Evolutionary conservation across 768 basidiomycete genomes (phyloP), one percentile per base, ranked within the genome.

Genomic region (Butyriboletus loyo): DNA sequence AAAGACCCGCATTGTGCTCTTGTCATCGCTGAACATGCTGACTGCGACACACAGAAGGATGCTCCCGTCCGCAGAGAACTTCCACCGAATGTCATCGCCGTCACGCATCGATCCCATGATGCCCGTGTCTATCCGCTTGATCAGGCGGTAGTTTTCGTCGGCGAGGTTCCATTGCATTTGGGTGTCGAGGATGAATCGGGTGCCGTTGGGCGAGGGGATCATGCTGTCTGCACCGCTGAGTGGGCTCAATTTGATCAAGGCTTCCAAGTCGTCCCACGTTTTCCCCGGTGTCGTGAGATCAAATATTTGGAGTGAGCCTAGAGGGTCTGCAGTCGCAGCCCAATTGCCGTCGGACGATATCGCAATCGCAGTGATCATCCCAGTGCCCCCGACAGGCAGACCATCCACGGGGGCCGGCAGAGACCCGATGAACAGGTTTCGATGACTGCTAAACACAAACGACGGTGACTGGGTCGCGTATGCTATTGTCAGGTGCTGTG

Each of bases 321-420:
- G 34, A 22, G 21, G 0, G 19, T 41, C 25, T 2, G 47, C 46
- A 2, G 53, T 50, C 28, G 57, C 66, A 19, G 62, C 44, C 54
- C 53, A 52, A 19, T 19, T 45, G 0, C 68, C 66, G 39, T 69
- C 59, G 0, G 47, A 39, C 5, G 66, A 68, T 24, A 67, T 30
- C 1, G 63, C 50, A 31, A 63, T 24, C 3, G 10, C 41, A 15
- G 36, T 52, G 6, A 34, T 7, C 0, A 11, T 10, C 17, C 9
- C 31, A 3, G 8, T 1, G 10, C 11, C 0, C 17, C 25, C 8
- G 7, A 48, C 1, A 9, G 57, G 48, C 4, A 41, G 7, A 7
- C 1, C 34, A 19, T 42, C 17, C 24, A 49, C 17, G 1, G 36
- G 45, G 13, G 14, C 14, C 0, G 45, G 45, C 8, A 59, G 25